Conservation (phyloP, 2,329 filamentous ascomycete genomes). For the Fusarium bactridioides region DNA sequence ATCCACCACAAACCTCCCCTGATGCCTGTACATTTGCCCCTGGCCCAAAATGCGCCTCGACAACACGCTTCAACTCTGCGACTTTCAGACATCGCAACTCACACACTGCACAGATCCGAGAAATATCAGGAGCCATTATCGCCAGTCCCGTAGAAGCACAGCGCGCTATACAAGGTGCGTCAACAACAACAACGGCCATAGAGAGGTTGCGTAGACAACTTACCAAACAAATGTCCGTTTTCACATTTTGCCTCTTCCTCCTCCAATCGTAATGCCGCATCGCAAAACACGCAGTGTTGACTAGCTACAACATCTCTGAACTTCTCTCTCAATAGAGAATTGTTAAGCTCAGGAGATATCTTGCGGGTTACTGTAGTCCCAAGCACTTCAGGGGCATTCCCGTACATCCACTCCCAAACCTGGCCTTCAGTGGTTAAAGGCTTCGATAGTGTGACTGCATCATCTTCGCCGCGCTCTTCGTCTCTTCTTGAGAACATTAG, state of each 20-base stretch:
- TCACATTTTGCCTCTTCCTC: constrained; percentile 50
- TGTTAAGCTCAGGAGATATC: constrained; percentile 11
- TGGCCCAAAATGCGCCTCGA: constrained; percentile 41
- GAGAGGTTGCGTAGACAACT: constrained; percentile 16
- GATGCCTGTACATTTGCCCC: constrained; percentile 43
- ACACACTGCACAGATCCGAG: constrained; percentile 64
- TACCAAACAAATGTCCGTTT: constrained; percentile 53
- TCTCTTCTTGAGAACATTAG: constrained; percentile 49
- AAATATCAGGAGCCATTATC: constrained; percentile 62
- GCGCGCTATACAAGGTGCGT: constrained; percentile 48
- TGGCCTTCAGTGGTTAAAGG: constrained; percentile 58
- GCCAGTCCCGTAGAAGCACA: constrained; percentile 63
- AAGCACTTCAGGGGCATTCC: constrained; percentile 55
- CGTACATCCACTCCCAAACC: constrained; percentile 68
- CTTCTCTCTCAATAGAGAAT: constrained; percentile 46
- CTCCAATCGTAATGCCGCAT: constrained; percentile 44
- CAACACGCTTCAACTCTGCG: constrained; percentile 50
- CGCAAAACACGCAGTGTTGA: constrained; percentile 60
- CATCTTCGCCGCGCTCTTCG: constrained; percentile 11
- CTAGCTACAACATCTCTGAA: constrained; percentile 48
- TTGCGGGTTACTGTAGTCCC: constrained; percentile 47
- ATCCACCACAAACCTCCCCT: constrained; percentile 50
- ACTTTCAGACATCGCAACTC: constrained; percentile 58
- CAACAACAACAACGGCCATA: neutral
- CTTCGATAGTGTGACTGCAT: neutral